Conservation (phyloP, 345 rosid species). For the Erucastrum elatum region DNA sequence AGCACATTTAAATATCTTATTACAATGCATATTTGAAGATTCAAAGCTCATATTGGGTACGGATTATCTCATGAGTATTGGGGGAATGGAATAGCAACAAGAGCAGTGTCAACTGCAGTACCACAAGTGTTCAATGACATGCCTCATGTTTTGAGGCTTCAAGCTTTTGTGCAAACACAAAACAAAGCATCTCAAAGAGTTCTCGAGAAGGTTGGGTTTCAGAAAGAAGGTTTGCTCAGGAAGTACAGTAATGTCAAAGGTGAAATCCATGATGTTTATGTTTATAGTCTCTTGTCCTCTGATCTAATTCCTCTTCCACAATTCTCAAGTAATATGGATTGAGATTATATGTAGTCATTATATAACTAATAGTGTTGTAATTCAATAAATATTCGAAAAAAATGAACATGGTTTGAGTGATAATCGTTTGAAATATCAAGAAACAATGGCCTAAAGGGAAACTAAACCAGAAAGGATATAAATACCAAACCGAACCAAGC, state of each 20-base stretch:
- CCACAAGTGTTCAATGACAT: constrained; percentile 38
- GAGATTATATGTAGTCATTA: neutral
- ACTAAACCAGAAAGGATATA: neutral
- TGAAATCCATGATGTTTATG: constrained; percentile 28
- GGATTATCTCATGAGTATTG: constrained; percentile 45
- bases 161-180: constrained; percentile 43
- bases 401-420: neutral
- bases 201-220: constrained; percentile 46
- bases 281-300: constrained; percentile 43
- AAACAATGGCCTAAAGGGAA: neutral
- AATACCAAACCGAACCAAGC: neutral
- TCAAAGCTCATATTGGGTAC: constrained; percentile 44
- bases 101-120: constrained; percentile 42
- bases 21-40: neutral
- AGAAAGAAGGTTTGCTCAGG: constrained; percentile 45
- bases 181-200: constrained; percentile 50
- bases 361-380: neutral
- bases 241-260: constrained; percentile 47
- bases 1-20: neutral
- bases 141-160: constrained; percentile 44
- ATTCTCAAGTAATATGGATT: neutral
- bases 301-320: constrained; percentile 15
- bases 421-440: neutral
- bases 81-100: constrained; percentile 51
- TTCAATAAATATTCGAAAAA: neutral